Evolutionary conservation across 2,329 filamentous ascomycete species (phyloP), one percentile per base, ranked within the genome.

Genomic region (Pseudocercospora cruenta): DNA sequence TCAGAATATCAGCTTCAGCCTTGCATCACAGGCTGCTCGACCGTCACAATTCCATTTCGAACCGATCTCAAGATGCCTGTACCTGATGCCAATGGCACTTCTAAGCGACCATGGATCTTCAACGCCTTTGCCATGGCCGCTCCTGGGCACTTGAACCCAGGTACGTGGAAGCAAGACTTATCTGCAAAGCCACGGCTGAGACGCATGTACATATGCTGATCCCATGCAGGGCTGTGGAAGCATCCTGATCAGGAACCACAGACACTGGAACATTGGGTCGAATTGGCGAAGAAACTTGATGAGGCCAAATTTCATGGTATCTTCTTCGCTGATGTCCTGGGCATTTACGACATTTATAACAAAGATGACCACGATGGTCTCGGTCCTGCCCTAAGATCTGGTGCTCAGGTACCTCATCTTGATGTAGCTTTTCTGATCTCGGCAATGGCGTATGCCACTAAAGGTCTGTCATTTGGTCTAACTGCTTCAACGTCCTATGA

Each of bases 361-460:
- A 55, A 55, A 19, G 51, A 55, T 16, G 51, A 55, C 7, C 51
- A 55, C 24, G 51, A 55, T 55, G 80, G 79, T 0, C 71, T 67
- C 54, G 71, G 65, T 5, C 71, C 88, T 0, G 86, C 88, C 0
- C 83, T 90, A 58, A 74, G 83, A 0, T 86, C 87, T 0, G 89
- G 86, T 3, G 87, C 88, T 0, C 89, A 91, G 75, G 90, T 87
- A 82, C 89, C 89, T 0, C 86, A 90, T 14, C 89, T 89, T 63
- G 89, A 91, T 74, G 66, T 73, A 22, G 69, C 69, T 24, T 65
- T 74, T 26, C 62, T 74, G 26, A 77, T 84, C 12, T 76, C 82
- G 0, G 82, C 82, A 2, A 80, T 84, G 79, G 81, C 82, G 6
- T 77, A 82, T 4, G 76, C 73, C 10, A 79, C 83, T 0, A 79